phyloP scores from a whole-genome alignment of 176 grass and related monocot genomes.

The Triticum timopheevii region DNA sequence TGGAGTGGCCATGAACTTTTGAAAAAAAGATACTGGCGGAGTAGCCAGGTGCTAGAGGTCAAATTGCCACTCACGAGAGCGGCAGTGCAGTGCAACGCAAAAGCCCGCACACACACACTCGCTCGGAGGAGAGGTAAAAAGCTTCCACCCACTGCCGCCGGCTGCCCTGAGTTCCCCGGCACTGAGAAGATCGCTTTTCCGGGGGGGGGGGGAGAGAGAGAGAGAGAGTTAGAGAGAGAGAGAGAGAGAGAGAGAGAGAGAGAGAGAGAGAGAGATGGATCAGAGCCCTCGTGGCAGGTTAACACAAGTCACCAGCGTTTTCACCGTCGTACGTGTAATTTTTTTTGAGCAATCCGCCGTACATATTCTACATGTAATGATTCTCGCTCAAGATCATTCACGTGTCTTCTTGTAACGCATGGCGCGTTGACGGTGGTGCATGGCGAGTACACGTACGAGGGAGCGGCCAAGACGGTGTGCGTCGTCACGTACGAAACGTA shows the following conservation, averaged over 20 bases:
- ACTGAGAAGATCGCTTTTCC: not conserved
- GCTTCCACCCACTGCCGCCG: not conserved
- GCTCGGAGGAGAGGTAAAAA: not conserved
- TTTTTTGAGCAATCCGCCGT: too few species aligned
- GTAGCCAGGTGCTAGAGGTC: not conserved
- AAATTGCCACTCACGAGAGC: slow-evolving; percentile 11
- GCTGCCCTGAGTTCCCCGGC: not conserved
- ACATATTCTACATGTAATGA: too few species aligned
- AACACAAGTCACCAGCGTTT: not conserved
- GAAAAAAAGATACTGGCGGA: not conserved
- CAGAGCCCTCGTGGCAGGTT: too few species aligned
- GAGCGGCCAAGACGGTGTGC: too few species aligned
- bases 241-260: too few species aligned
- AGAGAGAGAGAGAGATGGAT: too few species aligned
- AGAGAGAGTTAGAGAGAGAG: too few species aligned
- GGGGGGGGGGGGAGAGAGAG: too few species aligned
- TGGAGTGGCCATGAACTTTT: not conserved
- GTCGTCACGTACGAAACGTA: not conserved
- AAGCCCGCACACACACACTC: not conserved
- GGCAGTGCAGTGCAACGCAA: not conserved
- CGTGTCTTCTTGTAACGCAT: too few species aligned
- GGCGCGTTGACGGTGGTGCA: too few species aligned
- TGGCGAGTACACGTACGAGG: too few species aligned
- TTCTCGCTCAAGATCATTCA: too few species aligned
- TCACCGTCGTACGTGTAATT: not conserved